phyloP scores from a whole-genome alignment of 2,329 filamentous ascomycete species.

The Curvularia eragrostidis region DNA sequence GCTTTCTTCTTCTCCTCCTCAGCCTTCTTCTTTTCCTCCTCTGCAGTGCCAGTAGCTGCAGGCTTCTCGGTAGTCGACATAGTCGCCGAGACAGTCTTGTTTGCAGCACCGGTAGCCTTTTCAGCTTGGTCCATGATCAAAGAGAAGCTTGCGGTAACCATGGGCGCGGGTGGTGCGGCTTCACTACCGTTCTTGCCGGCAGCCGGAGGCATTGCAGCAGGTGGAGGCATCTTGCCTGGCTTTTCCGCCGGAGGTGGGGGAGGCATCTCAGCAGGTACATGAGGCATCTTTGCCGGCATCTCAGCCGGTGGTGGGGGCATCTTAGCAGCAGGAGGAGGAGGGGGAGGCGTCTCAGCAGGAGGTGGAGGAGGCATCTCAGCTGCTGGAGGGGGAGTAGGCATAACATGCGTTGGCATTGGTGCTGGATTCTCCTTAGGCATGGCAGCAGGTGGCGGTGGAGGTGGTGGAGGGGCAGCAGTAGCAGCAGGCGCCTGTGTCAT shows the following conservation, averaged over 20 bases:
- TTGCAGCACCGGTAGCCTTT: not conserved
- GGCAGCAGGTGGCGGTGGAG: constrained; percentile 7
- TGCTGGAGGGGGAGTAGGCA: not conserved
- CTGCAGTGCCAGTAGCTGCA: constrained; percentile 2
- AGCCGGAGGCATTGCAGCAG: not conserved
- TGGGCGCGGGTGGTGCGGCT: constrained; percentile 14
- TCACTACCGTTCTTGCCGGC: not conserved
- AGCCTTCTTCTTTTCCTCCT: constrained; percentile 8
- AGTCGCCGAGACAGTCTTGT: not conserved
- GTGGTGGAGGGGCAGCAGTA: not conserved
- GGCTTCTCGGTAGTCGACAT: not conserved
- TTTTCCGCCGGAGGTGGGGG: not conserved
- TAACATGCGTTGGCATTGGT: constrained; percentile 4
- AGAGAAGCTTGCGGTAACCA: constrained; percentile 19
- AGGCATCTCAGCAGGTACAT: not conserved
- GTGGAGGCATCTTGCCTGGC: too few relatives aligned
- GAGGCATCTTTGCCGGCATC: not conserved
- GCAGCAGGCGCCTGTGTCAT: constrained; percentile 9
- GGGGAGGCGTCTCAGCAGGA: not conserved
- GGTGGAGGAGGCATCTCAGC: constrained; percentile 3
- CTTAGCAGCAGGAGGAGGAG: not conserved
- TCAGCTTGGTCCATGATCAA: constrained; percentile 14
- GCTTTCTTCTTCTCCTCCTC: constrained; percentile 2
- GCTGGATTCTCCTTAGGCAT: constrained; percentile 13
- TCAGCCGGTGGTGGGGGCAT: constrained; percentile 1